phyloP scores from a whole-genome alignment of 176 grass and related monocot genomes.

The Carex parvula region DNA sequence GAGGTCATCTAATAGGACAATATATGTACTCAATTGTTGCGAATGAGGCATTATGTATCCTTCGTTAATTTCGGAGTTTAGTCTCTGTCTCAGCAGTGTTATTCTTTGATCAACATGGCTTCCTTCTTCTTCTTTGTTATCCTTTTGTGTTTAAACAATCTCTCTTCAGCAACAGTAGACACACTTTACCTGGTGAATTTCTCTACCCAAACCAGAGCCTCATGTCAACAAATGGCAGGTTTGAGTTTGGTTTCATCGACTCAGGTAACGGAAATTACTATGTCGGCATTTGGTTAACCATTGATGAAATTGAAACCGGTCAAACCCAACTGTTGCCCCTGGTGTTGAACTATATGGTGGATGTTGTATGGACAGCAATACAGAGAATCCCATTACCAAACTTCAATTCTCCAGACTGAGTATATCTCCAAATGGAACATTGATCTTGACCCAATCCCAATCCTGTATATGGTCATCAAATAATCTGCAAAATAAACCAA shows the following conservation, averaged over 20 bases:
- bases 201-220: slow-evolving; percentile 20
- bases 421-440: slow-evolving; percentile 1
- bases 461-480: slow-evolving; percentile 31
- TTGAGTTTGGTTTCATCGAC: slow-evolving; percentile 20
- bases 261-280: not conserved
- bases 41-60: too few relatives aligned
- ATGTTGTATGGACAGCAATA: slow-evolving; percentile 20
- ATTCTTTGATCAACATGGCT: not conserved
- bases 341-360: not conserved
- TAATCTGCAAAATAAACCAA: not conserved
- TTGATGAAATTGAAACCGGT: not conserved
- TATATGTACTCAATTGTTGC: too few relatives aligned
- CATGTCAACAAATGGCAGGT: slow-evolving; percentile 9
- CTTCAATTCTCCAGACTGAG: slow-evolving; percentile 4
- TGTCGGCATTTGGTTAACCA: slow-evolving; percentile 9
- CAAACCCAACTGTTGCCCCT: not conserved
- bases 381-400: slow-evolving; percentile 19
- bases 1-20: too few relatives aligned
- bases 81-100: too few relatives aligned
- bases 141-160: not conserved
- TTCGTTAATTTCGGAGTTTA: too few relatives aligned
- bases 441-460: slow-evolving; percentile 24
- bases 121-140: not conserved
- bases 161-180: not conserved
- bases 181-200: slow-evolving; percentile 27